A percentile compares a stretch with the other conserved stretches of the same genome.
Evolutionary conservation across 129 eudicot species (phyloP).

Genomic region (Escallonia rubra): DNA sequence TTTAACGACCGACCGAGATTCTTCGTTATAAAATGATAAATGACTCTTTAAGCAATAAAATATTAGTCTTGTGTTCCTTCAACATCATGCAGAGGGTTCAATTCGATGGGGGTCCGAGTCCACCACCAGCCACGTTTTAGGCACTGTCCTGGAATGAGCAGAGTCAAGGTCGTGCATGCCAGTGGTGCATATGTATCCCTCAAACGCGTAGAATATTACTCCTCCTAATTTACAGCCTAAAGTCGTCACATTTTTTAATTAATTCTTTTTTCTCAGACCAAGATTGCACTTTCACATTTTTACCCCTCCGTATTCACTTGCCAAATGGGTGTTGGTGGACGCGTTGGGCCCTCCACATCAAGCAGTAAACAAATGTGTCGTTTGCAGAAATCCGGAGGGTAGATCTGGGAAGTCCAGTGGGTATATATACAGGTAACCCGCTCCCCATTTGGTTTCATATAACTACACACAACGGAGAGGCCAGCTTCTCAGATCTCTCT

Average conservation of each 20-base stretch:
- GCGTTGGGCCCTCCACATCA: slow-evolving; percentile 27
- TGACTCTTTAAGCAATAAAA: background rate
- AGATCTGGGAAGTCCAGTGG: background rate
- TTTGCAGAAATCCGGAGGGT: too few relatives aligned
- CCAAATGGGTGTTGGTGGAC: slow-evolving; percentile 27
- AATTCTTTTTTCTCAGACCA: background rate
- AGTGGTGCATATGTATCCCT: slow-evolving; percentile 16
- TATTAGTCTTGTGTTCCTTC: background rate
- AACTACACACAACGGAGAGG: too few relatives aligned
- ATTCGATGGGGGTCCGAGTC: too few relatives aligned
- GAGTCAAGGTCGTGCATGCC: slow-evolving; percentile 12
- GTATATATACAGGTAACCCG: slow-evolving; percentile 35
- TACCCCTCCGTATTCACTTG: slow-evolving; percentile 1
- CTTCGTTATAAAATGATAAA: too few relatives aligned
- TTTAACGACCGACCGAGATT: background rate
- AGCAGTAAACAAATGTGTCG: background rate
- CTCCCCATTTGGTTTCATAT: slow-evolving; percentile 16
- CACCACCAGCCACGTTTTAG: background rate
- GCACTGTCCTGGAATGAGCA: slow-evolving; percentile 17
- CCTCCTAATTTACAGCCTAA: background rate
- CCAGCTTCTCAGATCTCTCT: slow-evolving; percentile 20
- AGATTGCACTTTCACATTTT: background rate
- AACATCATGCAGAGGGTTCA: too few relatives aligned
- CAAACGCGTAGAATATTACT: slow-evolving; percentile 17
- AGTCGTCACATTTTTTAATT: background rate